These are phyloP conservation scores for Adiantum capillusveneris DNA, from an alignment of 75 land plant species.

Conservation along the genomic window DNA sequence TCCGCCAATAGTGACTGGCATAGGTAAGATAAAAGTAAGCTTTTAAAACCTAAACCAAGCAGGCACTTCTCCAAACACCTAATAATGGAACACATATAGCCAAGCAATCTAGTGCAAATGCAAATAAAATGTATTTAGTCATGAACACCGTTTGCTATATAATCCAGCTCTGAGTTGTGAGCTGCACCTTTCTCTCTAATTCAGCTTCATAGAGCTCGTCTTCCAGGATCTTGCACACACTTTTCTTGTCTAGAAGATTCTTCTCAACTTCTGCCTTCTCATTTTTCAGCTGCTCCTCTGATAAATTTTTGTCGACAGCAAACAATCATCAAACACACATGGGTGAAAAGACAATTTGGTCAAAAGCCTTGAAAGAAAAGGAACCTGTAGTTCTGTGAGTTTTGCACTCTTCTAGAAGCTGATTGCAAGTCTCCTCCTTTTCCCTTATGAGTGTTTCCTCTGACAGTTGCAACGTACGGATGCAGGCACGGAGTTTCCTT, in stretches of 20 bases:
- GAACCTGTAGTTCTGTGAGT: constrained; percentile 47
- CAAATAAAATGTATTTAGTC: no score
- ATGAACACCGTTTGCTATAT: no score
- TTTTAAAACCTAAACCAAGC: no score
- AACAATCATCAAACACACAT: no score
- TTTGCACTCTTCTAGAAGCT: constrained; percentile 36
- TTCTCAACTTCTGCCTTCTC: constrained; percentile 17
- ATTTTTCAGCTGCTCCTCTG: constrained; percentile 31
- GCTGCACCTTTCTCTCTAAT: constrained; percentile 10
- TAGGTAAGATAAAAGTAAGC: no score
- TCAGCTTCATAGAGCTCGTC: constrained; percentile 3
- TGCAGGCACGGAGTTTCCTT: constrained; percentile 63
- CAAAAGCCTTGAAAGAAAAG: no score
- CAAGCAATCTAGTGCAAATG: no score
- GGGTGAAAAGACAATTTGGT: no score
- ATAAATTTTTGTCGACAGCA: no score
- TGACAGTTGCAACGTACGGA: constrained; percentile 63
- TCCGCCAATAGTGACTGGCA: constrained; percentile 12
- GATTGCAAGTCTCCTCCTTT: constrained; percentile 31
- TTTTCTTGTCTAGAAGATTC: constrained; percentile 9
- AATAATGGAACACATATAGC: no score
- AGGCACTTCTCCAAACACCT: no score
- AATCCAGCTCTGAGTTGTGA: no score
- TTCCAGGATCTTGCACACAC: constrained; percentile 12
- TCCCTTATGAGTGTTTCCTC: constrained; percentile 45